Percentiles rank a stretch among this genome's conserved stretches.
Evolutionary conservation across 2,329 filamentous ascomycete genomes (phyloP).

Genomic region (Stemphylium vesicarium): DNA sequence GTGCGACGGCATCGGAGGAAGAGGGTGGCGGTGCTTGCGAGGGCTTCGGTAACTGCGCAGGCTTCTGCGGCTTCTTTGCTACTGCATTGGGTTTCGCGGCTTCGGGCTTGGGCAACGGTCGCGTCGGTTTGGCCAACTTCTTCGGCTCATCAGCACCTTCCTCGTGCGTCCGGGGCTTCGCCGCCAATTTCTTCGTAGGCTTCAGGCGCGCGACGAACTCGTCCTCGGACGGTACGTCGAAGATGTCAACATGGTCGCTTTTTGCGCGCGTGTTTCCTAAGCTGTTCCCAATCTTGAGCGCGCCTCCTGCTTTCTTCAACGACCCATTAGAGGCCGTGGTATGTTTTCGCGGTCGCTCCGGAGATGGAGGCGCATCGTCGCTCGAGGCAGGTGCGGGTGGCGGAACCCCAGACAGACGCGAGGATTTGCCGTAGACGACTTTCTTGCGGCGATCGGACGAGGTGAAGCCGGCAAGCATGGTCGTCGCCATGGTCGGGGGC

Average conservation of each 20-base stretch:
- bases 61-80: conserved; percentile 11
- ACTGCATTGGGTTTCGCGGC: conserved; percentile 8
- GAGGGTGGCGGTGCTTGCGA: conserved; percentile 2
- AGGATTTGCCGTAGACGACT: conserved; percentile 47
- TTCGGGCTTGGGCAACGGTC: conserved; percentile 19
- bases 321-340: conserved; percentile 7
- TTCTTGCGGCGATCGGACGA: conserved; percentile 47
- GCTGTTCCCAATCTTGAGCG: conserved; percentile 6
- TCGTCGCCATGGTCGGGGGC: conserved; percentile 28
- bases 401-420: conserved; percentile 29
- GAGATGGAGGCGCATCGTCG: conserved; percentile 39
- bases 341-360: conserved; percentile 41
- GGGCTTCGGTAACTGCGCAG: conserved; percentile 7
- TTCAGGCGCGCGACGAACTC: conserved; percentile 22
- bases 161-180: conserved; percentile 19
- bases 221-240: conserved; percentile 53
- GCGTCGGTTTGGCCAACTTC: conserved; percentile 7
- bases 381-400: conserved; percentile 20
- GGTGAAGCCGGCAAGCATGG: conserved; percentile 38
- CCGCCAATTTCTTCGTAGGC: conserved; percentile 20
- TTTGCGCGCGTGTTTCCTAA: conserved; percentile 12
- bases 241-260: conserved; percentile 35
- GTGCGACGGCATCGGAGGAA: not conserved
- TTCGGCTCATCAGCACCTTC: conserved; percentile 13
- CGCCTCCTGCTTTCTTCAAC: conserved; percentile 16